Evolutionary conservation across 345 rosid species (phyloP).

Genomic region (Populus simonii): DNA sequence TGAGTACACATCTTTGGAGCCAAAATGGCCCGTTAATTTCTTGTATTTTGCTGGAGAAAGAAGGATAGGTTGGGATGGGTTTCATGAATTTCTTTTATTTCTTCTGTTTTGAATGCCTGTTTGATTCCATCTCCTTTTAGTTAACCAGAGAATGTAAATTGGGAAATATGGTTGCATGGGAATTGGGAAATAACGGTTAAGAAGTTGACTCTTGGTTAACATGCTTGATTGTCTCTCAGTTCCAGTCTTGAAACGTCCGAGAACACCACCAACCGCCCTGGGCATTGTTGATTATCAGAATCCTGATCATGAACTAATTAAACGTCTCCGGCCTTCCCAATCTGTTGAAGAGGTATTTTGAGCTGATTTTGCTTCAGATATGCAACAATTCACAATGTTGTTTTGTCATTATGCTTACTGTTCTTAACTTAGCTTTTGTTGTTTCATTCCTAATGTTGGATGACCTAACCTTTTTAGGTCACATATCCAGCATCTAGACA

Average conservation of each 20-base stretch:
- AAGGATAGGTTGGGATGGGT: neutral
- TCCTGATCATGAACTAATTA: constrained; percentile 80
- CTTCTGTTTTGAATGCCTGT: neutral
- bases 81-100: neutral
- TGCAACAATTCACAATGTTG: constrained; percentile 2
- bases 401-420: constrained; percentile 16
- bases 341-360: constrained; percentile 71
- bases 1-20: neutral
- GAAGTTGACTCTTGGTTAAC: constrained; percentile 14
- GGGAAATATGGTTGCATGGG: neutral
- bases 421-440: constrained; percentile 5
- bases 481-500: constrained; percentile 59
- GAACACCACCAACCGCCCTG: constrained; percentile 64
- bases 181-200: neutral
- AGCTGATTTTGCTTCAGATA: neutral
- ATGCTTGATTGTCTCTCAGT: constrained; percentile 31
- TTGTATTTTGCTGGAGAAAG: neutral
- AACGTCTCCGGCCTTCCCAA: constrained; percentile 72
- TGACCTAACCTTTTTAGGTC: constrained; percentile 41
- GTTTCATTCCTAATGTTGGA: constrained; percentile 2
- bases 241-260: constrained; percentile 65
- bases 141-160: neutral
- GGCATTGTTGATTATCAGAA: constrained; percentile 79
- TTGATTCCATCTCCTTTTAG: neutral
- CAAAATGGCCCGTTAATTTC: neutral